Evolutionary conservation across 1,284 basidiomycete genomes (phyloP).

Genomic region (Ustilago nuda): DNA sequence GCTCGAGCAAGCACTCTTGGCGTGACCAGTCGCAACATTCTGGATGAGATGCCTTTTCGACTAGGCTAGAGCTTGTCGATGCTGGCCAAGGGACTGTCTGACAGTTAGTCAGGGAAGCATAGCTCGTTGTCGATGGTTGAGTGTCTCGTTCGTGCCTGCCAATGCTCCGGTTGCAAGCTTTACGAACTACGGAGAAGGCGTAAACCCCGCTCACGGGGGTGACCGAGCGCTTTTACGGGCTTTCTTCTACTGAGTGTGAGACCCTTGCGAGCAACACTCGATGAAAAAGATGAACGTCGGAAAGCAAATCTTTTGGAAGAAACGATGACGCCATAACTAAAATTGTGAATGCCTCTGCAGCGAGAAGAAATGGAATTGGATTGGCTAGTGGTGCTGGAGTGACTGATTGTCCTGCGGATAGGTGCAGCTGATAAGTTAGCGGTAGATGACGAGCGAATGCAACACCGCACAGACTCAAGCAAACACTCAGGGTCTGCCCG

Average conservation of each 20-base stretch:
- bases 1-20: conserved; percentile 15
- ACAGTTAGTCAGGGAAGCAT: too few relatives aligned
- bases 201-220: background rate
- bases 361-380: conserved; percentile 4
- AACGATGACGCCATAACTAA: conserved; percentile 21
- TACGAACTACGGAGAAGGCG: conserved; percentile 1
- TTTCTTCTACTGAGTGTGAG: conserved; percentile 1
- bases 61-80: too few relatives aligned
- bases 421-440: conserved; percentile 16
- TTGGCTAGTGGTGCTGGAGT: background rate
- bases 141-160: too few relatives aligned
- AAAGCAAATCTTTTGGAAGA: conserved; percentile 5
- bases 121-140: background rate
- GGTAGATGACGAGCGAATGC: conserved; percentile 18
- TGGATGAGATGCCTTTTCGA: background rate
- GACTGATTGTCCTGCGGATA: conserved; percentile 1
- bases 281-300: background rate
- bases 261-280: background rate
- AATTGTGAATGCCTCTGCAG: conserved; percentile 2
- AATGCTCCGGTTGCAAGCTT: background rate
- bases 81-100: too few relatives aligned
- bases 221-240: background rate
- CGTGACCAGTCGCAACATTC: conserved; percentile 13
- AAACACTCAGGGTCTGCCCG: background rate
- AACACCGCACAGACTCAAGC: conserved; percentile 23